Evolutionary conservation across 176 grass and related monocot genomes (phyloP).

Genomic region (Juncus inflexus): DNA sequence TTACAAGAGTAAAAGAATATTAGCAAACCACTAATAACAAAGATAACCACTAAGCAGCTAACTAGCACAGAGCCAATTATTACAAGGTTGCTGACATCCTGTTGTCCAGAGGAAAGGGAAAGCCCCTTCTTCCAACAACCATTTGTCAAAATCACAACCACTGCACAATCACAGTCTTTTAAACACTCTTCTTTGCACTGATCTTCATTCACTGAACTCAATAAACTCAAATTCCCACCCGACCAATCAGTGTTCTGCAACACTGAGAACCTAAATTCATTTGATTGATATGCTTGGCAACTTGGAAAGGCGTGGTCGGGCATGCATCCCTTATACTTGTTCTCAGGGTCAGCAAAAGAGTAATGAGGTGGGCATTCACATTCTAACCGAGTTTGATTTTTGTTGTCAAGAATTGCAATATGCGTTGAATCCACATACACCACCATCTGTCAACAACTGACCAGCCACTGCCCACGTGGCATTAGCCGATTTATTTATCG

Average conservation of each 20-base stretch:
- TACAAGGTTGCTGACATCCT: no score
- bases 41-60: no score
- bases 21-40: no score
- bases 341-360: slow-evolving; percentile 22
- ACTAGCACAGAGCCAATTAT: no score
- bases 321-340: slow-evolving; percentile 36
- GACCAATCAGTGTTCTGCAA: slow-evolving; percentile 22
- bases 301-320: slow-evolving; percentile 5
- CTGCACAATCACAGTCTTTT: slow-evolving; percentile 33
- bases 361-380: slow-evolving; percentile 38
- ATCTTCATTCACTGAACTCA: background rate
- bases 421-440: slow-evolving; percentile 33
- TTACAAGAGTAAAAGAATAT: no score
- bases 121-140: slow-evolving; percentile 33
- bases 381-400: slow-evolving; percentile 6
- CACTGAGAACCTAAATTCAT: background rate
- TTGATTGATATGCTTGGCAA: background rate
- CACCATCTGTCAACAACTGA: slow-evolving; percentile 9
- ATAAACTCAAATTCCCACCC: slow-evolving; percentile 24
- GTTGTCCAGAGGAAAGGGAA: slow-evolving; percentile 27
- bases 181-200: slow-evolving; percentile 8
- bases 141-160: background rate
- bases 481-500: slow-evolving; percentile 5
- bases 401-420: slow-evolving; percentile 21
- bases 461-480: background rate